A percentile compares a stretch with the other conserved stretches of the same genome.
Evolutionary conservation across 805 yeast genomes (phyloP).

Genomic region (Schwanniomyces occidentalis): DNA sequence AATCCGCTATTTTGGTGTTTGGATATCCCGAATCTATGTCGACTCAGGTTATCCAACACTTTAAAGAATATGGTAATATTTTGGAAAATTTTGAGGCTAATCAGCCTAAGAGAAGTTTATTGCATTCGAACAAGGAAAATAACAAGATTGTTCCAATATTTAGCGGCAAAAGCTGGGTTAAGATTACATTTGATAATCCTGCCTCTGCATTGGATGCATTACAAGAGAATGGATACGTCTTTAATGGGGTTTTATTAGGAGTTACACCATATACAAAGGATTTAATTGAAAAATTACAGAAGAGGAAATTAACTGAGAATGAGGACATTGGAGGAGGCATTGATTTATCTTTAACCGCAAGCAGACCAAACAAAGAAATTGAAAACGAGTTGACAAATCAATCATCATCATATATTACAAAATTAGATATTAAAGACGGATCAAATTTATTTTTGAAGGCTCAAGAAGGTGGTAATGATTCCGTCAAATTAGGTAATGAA

Average conservation of each 20-base stretch:
- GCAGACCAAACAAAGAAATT: conserved; percentile 14
- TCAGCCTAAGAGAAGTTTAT: conserved; percentile 11
- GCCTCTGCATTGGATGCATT: conserved; percentile 80
- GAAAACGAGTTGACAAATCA: conserved; percentile 8
- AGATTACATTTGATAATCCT: conserved; percentile 76
- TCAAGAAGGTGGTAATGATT: conserved; percentile 22
- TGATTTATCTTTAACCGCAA: conserved; percentile 6
- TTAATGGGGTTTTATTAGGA: conserved; percentile 66
- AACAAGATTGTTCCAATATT: conserved; percentile 59
- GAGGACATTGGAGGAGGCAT: conserved; percentile 51
- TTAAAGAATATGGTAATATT: conserved; percentile 76
- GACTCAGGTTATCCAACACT: conserved; percentile 65
- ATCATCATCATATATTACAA: conserved; percentile 20
- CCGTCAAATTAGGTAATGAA: conserved; percentile 15
- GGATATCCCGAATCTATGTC: conserved; percentile 85
- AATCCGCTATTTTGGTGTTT: conserved; percentile 75
- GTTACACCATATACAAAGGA: conserved; percentile 67
- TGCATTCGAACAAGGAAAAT: conserved; percentile 2
- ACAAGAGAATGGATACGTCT: conserved; percentile 74
- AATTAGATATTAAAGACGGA: conserved; percentile 43
- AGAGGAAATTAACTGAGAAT: conserved; percentile 38
- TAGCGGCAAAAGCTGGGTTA: conserved; percentile 90
- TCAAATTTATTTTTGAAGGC: conserved; percentile 31
- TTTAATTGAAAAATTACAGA: conserved; percentile 59
- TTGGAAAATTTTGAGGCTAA: conserved; percentile 66